Evolutionary conservation across 257 asterid species (phyloP), one percentile per base, ranked within the genome.

Genomic region (Mentha longifolia): DNA sequence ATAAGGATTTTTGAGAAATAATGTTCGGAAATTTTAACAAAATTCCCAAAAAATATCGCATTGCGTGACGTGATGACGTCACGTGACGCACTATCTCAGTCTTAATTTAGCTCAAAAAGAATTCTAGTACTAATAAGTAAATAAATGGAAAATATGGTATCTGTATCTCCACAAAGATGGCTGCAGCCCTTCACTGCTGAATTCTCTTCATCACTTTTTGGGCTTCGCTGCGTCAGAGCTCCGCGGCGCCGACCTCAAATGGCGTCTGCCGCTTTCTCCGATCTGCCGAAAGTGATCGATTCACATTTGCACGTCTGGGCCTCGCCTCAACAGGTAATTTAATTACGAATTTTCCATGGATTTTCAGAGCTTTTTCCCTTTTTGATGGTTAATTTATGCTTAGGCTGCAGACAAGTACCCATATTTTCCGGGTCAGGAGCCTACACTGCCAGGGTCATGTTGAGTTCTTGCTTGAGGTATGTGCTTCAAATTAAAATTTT

Each of bases 261-360:
- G 92, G 76, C 84, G 22, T 37, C 83, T 15, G 12, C 31, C 20
- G 66, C 69, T 22, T 58, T 15, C 63, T 72, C 82, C 41, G 79
- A 43, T 20, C 72, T 41, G 16, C 58, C 82, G 57, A 85, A 72
- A 72, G 80, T 87, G 39, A 89, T 91, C 16, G 97, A 91, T 78
- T 91, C 97, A 7, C 98, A 92, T 80, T 84, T 89, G 78, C 98
- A 92, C 82, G 96, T 92, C 49, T 92, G 97, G 98, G 97, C 96
- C 9, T 86, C 97, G 2, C 87, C 94, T 42, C 81, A 80, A 64
- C 84, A 81, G 89, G 97, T 86, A 15, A 35, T 35, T 5, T 35
- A 33, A 33, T 4, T 6, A 0, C 5, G 4, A 41, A 15, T 0
- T 15, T 31, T 35, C 39, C 25, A 7, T 30, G 22, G 30, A 52